Base-by-base conservation (phyloP, 139 green algal genomes). In the Chlamydomonas sp. region DNA sequence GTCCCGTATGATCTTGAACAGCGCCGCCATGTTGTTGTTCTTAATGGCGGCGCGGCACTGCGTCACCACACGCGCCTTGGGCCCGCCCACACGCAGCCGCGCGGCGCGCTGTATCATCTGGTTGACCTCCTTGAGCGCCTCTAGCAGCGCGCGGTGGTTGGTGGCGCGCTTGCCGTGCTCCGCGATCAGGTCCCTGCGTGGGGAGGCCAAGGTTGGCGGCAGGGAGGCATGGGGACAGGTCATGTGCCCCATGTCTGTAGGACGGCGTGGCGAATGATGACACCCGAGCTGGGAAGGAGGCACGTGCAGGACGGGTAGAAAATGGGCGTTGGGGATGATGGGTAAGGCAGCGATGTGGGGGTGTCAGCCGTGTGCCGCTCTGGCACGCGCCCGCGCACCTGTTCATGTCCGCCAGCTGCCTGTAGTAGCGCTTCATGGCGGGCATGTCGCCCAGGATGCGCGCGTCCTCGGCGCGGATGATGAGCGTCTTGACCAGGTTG, bases 391-490 rank as follows among this genome's bases (percentile, higher is more conserved):
- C 18, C 16, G 9, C 82, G 10, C 81, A 94, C 92, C 84, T 91
- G 87, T 98, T 97, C 72, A 97, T 83, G 86, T 95, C 91, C 20
- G 90, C 79, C 74, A 97, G 86, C 63, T 94, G 83, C 71, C 79
- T 78, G 86, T 94, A 92, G 49, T 89, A 78, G 63, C 78, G 84
- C 9, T 78, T 67, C 88, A 95, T 91, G 20, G 88, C 76, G 57
- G 78, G 49, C 93, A 96, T 95, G 90, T 97, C 89, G 31, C 89
- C 89, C 80, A 97, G 90, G 58, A 96, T 91, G 0, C 96, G 88
- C 15, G 93, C 89, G 79, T 98, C 96, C 83, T 98, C 96, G 12
- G 95, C 95, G 81, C 94, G 91, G 77, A 96, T 91, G 71, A 96
- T 78, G 57, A 93, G 82, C 73, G 77, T 62, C 87, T 97, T 97